Evolutionary conservation across 805 yeast species (phyloP).

Genomic region (Wickerhamomyces rabaulensis): DNA sequence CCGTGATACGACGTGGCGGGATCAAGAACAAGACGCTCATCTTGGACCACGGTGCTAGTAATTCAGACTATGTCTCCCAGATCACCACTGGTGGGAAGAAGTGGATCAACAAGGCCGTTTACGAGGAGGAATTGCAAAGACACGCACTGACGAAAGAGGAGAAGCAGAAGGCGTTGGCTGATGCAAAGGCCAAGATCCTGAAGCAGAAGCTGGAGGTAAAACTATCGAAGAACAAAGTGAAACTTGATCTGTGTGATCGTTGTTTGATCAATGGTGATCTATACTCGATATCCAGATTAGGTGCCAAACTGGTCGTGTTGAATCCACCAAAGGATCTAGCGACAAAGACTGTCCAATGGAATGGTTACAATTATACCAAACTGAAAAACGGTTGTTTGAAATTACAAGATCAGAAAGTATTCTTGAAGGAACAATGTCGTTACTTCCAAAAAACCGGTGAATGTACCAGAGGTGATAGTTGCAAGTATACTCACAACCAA

Average conservation of each 20-base stretch:
- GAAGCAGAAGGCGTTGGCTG: conserved; percentile 17
- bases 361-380: conserved; percentile 25
- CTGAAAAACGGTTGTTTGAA: conserved; percentile 26
- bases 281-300: conserved; percentile 38
- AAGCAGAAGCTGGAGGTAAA: conserved; percentile 18
- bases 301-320: conserved; percentile 37
- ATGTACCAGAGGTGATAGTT: conserved; percentile 47
- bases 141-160: conserved; percentile 19
- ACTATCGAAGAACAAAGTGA: conserved; percentile 27
- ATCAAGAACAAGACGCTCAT: conserved; percentile 29
- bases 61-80: conserved; percentile 26
- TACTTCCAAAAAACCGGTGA: conserved; percentile 23
- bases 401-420: conserved; percentile 14
- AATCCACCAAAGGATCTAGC: conserved; percentile 10
- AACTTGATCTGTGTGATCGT: conserved; percentile 42
- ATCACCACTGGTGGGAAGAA: conserved; percentile 33
- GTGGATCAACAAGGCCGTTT: conserved; percentile 32
- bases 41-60: conserved; percentile 21
- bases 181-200: conserved; percentile 11
- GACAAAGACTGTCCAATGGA: conserved; percentile 27
- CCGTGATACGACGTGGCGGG: conserved; percentile 1
- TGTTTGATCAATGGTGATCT: conserved; percentile 34
- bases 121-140: conserved; percentile 27
- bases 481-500: conserved; percentile 50
- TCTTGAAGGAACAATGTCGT: conserved; percentile 23